phyloP scores from a whole-genome alignment of 208 protist species.

The Trypanosoma theileri region DNA sequence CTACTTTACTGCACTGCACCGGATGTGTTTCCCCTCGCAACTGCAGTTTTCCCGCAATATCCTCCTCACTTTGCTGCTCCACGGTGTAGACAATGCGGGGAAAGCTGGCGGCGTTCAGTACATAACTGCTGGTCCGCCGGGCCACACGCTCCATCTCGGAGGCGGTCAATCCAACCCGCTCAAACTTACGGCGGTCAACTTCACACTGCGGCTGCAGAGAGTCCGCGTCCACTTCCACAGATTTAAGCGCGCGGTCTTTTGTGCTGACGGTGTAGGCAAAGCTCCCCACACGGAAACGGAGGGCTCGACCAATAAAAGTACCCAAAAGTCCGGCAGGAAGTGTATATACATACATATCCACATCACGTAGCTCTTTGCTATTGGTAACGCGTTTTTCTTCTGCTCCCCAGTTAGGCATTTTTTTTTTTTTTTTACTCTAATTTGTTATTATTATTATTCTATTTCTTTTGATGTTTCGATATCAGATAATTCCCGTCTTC shows the following conservation, averaged over 20 bases:
- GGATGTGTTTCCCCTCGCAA: slow-evolving; percentile 58
- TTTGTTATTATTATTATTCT: no score
- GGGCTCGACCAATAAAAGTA: slow-evolving; percentile 62
- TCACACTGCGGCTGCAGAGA: slow-evolving; percentile 79
- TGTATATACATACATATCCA: slow-evolving; percentile 87
- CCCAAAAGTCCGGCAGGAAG: slow-evolving; percentile 67
- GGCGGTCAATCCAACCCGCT: slow-evolving; percentile 53
- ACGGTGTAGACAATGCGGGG: slow-evolving; percentile 72
- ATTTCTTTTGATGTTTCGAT: no score
- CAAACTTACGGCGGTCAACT: slow-evolving; percentile 48
- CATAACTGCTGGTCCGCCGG: slow-evolving; percentile 43
- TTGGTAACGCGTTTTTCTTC: slow-evolving; percentile 19
- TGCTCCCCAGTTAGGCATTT: slow-evolving; percentile 15
- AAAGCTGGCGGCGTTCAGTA: slow-evolving; percentile 64
- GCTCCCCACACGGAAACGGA: slow-evolving; percentile 64
- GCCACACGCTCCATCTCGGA: slow-evolving; percentile 64
- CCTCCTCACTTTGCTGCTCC: slow-evolving; percentile 29
- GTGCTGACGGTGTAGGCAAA: slow-evolving; percentile 58
- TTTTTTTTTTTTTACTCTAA: neutral
- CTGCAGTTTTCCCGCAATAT: slow-evolving; percentile 53
- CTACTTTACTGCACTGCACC: slow-evolving; percentile 59
- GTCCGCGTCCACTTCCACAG: slow-evolving; percentile 72
- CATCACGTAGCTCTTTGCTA: slow-evolving; percentile 52
- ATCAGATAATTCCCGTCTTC: no score
- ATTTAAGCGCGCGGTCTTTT: slow-evolving; percentile 33